Percentiles rank a stretch among this genome's conserved stretches.
These are phyloP conservation scores for Agroathelia rolfsii DNA, from an alignment of 1,284 basidiomycete genomes.

Conservation along the genomic window DNA sequence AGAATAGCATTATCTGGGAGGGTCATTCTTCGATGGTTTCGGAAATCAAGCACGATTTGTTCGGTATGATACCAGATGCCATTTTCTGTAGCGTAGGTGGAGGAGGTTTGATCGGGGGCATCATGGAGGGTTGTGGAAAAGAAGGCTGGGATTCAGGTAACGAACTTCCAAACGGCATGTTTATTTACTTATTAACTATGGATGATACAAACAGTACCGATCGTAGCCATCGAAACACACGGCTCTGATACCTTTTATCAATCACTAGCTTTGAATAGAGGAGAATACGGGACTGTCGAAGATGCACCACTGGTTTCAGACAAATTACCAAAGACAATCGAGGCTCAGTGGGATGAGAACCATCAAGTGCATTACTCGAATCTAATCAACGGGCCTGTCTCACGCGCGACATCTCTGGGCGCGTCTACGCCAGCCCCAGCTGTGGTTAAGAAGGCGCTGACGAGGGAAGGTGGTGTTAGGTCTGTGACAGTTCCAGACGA, in stretches of 20 bases:
- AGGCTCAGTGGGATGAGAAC: no score
- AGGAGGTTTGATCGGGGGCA: slow-evolving; percentile 57
- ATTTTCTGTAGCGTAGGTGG: slow-evolving; percentile 73
- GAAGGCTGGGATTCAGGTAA: slow-evolving; percentile 58
- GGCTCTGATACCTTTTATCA: slow-evolving; percentile 68
- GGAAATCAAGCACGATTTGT: slow-evolving; percentile 49
- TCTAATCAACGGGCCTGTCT: slow-evolving; percentile 43
- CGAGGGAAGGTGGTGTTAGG: slow-evolving; percentile 41
- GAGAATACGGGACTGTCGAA: slow-evolving; percentile 23
- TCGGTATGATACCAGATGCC: slow-evolving; percentile 49
- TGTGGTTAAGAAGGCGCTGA: slow-evolving; percentile 53
- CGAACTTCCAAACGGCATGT: background rate
- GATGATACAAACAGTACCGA: slow-evolving; percentile 37
- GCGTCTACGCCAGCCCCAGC: slow-evolving; percentile 52
- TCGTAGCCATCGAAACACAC: slow-evolving; percentile 56
- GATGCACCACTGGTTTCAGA: no score
- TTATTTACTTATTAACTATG: slow-evolving; percentile 4
- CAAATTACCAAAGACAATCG: no score
- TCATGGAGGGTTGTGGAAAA: slow-evolving; percentile 51
- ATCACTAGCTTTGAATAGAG: slow-evolving; percentile 49
- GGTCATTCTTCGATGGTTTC: slow-evolving; percentile 63
- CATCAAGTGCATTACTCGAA: slow-evolving; percentile 9
- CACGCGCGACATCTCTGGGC: slow-evolving; percentile 59
- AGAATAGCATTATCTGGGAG: slow-evolving; percentile 57
- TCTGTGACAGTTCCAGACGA: slow-evolving; percentile 58